Evolutionary conservation across 208 protist species (phyloP).

Genomic region (Crithidia mellificae): DNA sequence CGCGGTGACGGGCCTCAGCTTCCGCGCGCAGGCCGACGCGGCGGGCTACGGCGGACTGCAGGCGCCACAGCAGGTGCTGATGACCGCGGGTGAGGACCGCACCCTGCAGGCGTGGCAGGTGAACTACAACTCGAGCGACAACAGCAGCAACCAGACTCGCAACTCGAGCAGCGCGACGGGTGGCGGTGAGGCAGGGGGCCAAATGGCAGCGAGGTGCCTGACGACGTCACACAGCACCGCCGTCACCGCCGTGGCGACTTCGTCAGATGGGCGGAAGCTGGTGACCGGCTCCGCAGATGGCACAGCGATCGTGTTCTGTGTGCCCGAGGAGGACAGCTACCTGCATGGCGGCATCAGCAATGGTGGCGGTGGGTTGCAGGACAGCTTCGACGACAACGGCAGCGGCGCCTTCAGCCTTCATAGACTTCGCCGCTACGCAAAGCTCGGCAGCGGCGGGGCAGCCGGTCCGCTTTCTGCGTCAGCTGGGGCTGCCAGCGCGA

Average conservation of each 20-base stretch:
- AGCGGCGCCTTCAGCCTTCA: neutral
- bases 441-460: neutral
- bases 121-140: no score
- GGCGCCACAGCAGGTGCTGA: conserved; percentile 23
- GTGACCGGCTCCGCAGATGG: conserved; percentile 71
- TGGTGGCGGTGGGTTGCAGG: neutral
- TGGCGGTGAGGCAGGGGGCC: neutral
- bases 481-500: neutral
- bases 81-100: conserved; percentile 45
- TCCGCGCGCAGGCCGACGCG: conserved; percentile 28
- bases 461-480: neutral
- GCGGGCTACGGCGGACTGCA: conserved; percentile 9
- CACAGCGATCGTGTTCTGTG: conserved; percentile 57
- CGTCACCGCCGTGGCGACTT: conserved; percentile 61
- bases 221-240: conserved; percentile 40
- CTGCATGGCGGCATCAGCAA: neutral
- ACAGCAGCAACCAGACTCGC: no score
- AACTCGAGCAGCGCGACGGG: conserved; percentile 1
- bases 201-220: conserved; percentile 14
- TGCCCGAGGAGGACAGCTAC: conserved; percentile 6
- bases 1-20: conserved; percentile 56
- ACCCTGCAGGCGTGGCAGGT: conserved; percentile 56
- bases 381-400: neutral
- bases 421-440: neutral
- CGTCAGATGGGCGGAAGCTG: conserved; percentile 49